Conservation (phyloP, 2,329 filamentous ascomycete genomes). For the Didymella pomorum region DNA sequence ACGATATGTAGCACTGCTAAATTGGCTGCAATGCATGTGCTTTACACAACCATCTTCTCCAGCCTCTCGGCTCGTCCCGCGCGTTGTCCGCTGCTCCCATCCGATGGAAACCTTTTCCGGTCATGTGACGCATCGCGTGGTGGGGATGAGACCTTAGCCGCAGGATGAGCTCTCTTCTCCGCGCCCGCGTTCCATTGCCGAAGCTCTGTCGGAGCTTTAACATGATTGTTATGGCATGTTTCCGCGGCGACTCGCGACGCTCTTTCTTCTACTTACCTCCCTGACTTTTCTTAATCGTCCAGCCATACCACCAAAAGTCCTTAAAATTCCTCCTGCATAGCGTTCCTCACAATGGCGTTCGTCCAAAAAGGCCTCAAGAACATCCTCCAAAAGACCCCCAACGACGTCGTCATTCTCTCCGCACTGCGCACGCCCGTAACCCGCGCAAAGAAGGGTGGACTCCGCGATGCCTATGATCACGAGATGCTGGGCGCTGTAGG, state of each 20-base stretch:
- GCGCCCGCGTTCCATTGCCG: constrained; percentile 47
- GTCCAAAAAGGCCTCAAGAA: constrained; percentile 71
- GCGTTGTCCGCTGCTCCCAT: constrained; percentile 13
- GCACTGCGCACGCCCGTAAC: constrained; percentile 89
- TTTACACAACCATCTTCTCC: constrained; percentile 14
- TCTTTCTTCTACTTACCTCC: constrained; percentile 15
- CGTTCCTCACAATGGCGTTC: constrained; percentile 52
- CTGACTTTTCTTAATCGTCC: constrained; percentile 19
- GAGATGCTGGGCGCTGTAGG: constrained; percentile 75
- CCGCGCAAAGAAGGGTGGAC: constrained; percentile 79
- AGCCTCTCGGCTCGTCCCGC: constrained; percentile 12
- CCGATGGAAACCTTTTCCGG: constrained; percentile 24
- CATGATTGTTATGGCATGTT: constrained; percentile 32
- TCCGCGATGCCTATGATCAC: constrained; percentile 90
- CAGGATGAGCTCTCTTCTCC: constrained; percentile 28
- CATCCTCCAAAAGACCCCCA: constrained; percentile 78
- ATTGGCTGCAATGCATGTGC: constrained; percentile 21
- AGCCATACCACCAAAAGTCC: constrained; percentile 11
- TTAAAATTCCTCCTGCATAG: constrained; percentile 15
- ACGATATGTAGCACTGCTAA: constrained; percentile 17
- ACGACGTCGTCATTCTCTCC: constrained; percentile 87
- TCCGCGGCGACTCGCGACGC: constrained; percentile 20
- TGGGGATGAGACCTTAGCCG: constrained; percentile 38
- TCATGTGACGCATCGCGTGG: constrained; percentile 20
- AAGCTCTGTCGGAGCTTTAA: constrained; percentile 41